Evolutionary conservation across 371 early-diverging fungal species (phyloP).

Genomic region (Blastocladiella emersonii): DNA sequence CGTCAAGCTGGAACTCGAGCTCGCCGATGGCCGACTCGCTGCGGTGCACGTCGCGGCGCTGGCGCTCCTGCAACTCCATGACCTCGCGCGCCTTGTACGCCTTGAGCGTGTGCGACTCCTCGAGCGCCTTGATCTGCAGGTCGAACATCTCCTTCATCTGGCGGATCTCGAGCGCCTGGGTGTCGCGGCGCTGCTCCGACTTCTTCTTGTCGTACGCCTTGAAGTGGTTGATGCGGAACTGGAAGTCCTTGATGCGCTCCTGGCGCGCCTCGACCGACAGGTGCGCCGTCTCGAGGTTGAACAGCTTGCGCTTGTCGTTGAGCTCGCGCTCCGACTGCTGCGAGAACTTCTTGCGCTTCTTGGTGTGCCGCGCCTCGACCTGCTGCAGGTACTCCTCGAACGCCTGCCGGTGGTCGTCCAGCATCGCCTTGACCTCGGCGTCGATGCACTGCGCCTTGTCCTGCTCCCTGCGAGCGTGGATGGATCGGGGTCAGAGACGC

Average conservation of each 20-base stretch:
- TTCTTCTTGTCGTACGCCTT: neutral
- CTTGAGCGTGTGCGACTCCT: constrained; percentile 8
- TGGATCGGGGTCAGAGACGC: neutral
- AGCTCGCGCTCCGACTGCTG: constrained; percentile 16
- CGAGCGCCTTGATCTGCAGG: constrained; percentile 12
- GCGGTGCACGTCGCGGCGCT: neutral
- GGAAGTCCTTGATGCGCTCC: constrained; percentile 16
- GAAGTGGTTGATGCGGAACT: constrained; percentile 15
- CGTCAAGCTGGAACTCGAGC: neutral
- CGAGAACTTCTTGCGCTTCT: constrained; percentile 16
- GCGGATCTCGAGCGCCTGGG: constrained; percentile 18
- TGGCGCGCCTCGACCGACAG: constrained; percentile 13
- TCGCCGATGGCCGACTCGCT: neutral
- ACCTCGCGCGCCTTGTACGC: neutral
- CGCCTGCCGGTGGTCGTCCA: constrained; percentile 8
- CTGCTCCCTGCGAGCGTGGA: constrained; percentile 5
- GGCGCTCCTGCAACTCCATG: neutral
- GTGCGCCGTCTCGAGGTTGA: constrained; percentile 17
- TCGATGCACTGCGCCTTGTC: constrained; percentile 9
- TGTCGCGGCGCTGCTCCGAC: neutral
- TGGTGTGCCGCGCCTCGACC: constrained; percentile 15
- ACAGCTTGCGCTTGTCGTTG: constrained; percentile 12
- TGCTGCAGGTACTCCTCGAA: constrained; percentile 14
- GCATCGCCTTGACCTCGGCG: constrained; percentile 5
- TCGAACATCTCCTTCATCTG: constrained; percentile 23